A percentile compares a stretch with the other conserved stretches of the same genome.
These are phyloP conservation scores for Oidiodendron maius DNA, from an alignment of 495 filamentous ascomycete genomes.

Conservation along the genomic window DNA sequence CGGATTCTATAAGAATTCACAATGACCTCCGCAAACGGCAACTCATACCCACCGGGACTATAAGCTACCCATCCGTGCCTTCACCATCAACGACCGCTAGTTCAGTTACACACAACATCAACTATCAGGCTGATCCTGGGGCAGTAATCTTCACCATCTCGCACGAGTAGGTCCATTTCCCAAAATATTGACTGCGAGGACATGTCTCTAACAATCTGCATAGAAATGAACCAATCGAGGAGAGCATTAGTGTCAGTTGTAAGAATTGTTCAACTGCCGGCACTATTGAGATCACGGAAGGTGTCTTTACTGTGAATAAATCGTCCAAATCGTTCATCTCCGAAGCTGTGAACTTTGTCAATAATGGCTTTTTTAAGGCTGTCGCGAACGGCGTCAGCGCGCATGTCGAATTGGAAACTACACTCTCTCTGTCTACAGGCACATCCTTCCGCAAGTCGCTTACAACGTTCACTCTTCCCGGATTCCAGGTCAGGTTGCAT, in stretches of 20 bases:
- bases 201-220: not conserved
- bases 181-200: too few species aligned
- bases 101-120: too few species aligned
- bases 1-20: too few species aligned
- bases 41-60: too few species aligned
- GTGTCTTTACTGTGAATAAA: conserved; percentile 1
- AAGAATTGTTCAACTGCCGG: conserved; percentile 2
- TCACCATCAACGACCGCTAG: too few species aligned
- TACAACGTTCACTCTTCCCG: not conserved
- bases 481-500: not conserved
- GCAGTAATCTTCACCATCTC: too few species aligned
- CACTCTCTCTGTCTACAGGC: not conserved
- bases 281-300: not conserved
- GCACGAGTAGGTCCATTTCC: too few species aligned
- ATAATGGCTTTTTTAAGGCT: conserved; percentile 3
- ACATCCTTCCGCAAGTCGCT: not conserved
- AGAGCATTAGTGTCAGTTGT: not conserved
- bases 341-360: conserved; percentile 1
- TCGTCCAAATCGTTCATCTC: not conserved
- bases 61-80: too few species aligned
- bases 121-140: too few species aligned
- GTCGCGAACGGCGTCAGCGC: conserved; percentile 1
- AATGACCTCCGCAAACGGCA: too few species aligned
- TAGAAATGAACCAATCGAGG: not conserved
- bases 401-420: conserved; percentile 1